phyloP scores from a whole-genome alignment of 139 green algal species.

The Ettlia oleoabundans region DNA sequence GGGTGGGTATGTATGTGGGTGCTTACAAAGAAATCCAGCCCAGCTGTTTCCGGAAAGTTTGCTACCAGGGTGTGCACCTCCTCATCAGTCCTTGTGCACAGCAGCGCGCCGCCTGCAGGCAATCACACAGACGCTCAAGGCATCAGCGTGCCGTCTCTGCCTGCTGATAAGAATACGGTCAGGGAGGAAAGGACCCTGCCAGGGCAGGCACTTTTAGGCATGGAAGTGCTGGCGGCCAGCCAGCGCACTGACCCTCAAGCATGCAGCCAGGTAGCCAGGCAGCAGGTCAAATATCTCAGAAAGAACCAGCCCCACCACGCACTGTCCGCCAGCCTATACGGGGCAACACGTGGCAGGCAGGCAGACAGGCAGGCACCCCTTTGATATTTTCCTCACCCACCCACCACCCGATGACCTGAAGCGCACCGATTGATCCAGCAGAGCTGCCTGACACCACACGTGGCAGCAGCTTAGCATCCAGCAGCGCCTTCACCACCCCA shows the following conservation, averaged over 20 bases:
- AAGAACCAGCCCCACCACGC: neutral
- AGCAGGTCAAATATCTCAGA: neutral
- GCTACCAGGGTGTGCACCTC: conserved; percentile 80
- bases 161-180: too few relatives aligned
- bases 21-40: conserved; percentile 89
- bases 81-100: conserved; percentile 70
- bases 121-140: too few relatives aligned
- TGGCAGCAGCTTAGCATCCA: conserved; percentile 86
- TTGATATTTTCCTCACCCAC: too few relatives aligned
- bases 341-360: too few relatives aligned
- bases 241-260: neutral
- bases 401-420: too few relatives aligned
- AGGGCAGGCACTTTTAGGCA: too few relatives aligned
- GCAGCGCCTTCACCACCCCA: conserved; percentile 85
- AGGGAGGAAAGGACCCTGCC: too few relatives aligned
- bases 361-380: too few relatives aligned
- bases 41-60: neutral
- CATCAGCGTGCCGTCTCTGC: too few relatives aligned
- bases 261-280: neutral
- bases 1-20: too few relatives aligned
- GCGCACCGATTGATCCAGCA: conserved; percentile 92
- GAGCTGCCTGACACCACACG: conserved; percentile 90
- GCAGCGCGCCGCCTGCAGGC: conserved; percentile 42
- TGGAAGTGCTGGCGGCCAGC: too few relatives aligned
- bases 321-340: too few relatives aligned